Conservation (phyloP, 2,329 filamentous ascomycete species). For the Cladobotryum protrusum region DNA sequence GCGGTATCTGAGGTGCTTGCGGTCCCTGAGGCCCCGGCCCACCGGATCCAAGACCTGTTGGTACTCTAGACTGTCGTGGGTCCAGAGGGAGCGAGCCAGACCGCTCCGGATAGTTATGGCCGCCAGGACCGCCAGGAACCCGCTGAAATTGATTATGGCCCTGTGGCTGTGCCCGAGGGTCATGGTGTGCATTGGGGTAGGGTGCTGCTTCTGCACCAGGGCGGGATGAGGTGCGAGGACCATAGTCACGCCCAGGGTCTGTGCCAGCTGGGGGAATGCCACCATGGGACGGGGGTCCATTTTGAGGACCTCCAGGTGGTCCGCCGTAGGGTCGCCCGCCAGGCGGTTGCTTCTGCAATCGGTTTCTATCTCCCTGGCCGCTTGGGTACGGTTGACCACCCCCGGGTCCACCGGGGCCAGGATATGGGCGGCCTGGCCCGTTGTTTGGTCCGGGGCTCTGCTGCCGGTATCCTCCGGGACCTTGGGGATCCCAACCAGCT, state of each 20-base stretch:
- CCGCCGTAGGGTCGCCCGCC: conserved; percentile 10
- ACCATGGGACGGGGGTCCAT: conserved; percentile 9
- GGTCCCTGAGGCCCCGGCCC: too few relatives aligned
- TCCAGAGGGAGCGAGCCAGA: conserved; percentile 26
- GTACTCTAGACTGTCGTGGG: conserved; percentile 16
- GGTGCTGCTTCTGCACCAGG: conserved; percentile 16
- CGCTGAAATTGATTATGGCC: conserved; percentile 24
- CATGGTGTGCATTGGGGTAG: conserved; percentile 16
- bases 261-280: conserved; percentile 16
- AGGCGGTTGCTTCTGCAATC: conserved; percentile 21
- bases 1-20: too few relatives aligned
- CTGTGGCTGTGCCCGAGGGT: too few relatives aligned
- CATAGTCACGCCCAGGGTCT: conserved; percentile 32
- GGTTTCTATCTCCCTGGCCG: conserved; percentile 28
- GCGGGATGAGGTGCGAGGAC: conserved; percentile 27
- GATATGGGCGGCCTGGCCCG: conserved; percentile 14
- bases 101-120: conserved; percentile 24
- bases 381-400: conserved; percentile 22
- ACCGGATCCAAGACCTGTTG: conserved; percentile 13
- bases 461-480: conserved; percentile 35
- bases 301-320: conserved; percentile 5
- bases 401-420: conserved; percentile 20
- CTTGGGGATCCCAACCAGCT: conserved; percentile 40
- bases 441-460: conserved; percentile 30
- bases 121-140: conserved; percentile 20